Percentiles rank a stretch among this genome's conserved stretches.
phyloP scores from a whole-genome alignment of 2,329 filamentous ascomycete genomes.

The Aspergillus hortae region DNA sequence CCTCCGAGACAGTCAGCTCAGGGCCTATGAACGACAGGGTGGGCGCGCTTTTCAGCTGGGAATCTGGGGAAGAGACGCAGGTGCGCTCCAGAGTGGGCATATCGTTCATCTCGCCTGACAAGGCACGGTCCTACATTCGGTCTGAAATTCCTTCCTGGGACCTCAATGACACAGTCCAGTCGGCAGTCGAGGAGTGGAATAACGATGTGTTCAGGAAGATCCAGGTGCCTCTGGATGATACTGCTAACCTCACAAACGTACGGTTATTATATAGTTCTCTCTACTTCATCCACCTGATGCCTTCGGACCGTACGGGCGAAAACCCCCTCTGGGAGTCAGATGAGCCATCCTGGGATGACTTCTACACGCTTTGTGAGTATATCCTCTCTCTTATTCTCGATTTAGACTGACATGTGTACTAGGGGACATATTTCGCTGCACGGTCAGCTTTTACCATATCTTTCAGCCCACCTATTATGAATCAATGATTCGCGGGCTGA shows the following conservation, averaged over 20 bases:
- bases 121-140: constrained; percentile 64
- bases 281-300: constrained; percentile 66
- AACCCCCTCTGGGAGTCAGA: constrained; percentile 62
- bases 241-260: constrained; percentile 28
- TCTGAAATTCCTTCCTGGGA: constrained; percentile 62
- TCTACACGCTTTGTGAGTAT: constrained; percentile 55
- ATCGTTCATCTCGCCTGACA: constrained; percentile 62
- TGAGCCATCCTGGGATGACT: constrained; percentile 69
- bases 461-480: constrained; percentile 61
- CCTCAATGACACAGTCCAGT: constrained; percentile 51
- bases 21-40: constrained; percentile 53
- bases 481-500: constrained; percentile 63
- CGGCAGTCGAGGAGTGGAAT: constrained; percentile 57
- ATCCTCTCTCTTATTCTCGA: constrained; percentile 3
- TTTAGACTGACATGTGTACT: constrained; percentile 9
- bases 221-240: constrained; percentile 30
- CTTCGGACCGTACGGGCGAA: constrained; percentile 67
- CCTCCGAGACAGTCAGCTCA: constrained; percentile 48
- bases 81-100: constrained; percentile 62
- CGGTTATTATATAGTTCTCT: constrained; percentile 30
- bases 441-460: constrained; percentile 63
- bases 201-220: constrained; percentile 52
- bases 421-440: constrained; percentile 64
- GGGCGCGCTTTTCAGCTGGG: constrained; percentile 60
- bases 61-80: constrained; percentile 47